Conservation (phyloP, 345 rosid species). For the Geranium brycei region DNA sequence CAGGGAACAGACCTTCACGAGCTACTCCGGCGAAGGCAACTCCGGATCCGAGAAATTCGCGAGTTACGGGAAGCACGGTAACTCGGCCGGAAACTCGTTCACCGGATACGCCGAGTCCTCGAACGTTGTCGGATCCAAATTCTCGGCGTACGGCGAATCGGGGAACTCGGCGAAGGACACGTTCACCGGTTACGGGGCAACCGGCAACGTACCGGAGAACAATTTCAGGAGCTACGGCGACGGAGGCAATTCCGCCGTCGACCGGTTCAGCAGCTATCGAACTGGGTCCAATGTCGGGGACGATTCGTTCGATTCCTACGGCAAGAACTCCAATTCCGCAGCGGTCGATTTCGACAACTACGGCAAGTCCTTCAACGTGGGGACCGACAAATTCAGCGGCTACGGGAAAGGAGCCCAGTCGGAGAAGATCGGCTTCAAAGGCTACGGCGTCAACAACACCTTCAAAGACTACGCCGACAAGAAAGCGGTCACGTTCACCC, state of each 20-base stretch:
- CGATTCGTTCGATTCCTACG: constrained; percentile 54
- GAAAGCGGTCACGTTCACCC: constrained; percentile 29
- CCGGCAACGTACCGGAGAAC: constrained; percentile 54
- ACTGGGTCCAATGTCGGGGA: constrained; percentile 48
- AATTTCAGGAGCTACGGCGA: constrained; percentile 47
- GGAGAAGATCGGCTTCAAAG: constrained; percentile 30
- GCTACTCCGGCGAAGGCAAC: constrained; percentile 39
- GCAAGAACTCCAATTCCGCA: constrained; percentile 32
- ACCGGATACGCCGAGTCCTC: constrained; percentile 35
- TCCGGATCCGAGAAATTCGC: constrained; percentile 50
- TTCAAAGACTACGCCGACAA: constrained; percentile 5
- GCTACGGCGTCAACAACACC: constrained; percentile 35
- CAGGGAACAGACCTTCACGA: constrained; percentile 32
- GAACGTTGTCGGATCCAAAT: constrained; percentile 58
- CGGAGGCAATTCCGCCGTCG: constrained; percentile 31
- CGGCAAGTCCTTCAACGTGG: constrained; percentile 44
- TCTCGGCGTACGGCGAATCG: constrained; percentile 46
- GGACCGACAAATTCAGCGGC: constrained; percentile 41
- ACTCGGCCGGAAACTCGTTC: constrained; percentile 45
- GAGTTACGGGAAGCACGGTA: constrained; percentile 60
- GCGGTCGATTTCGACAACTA: constrained; percentile 37
- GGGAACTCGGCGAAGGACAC: constrained; percentile 45
- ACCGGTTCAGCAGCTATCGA: constrained; percentile 42
- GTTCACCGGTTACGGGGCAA: constrained; percentile 55
- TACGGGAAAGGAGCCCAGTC: constrained; percentile 37